Conservation (phyloP, 2,329 filamentous ascomycete genomes). For the Boeremia exigua region DNA sequence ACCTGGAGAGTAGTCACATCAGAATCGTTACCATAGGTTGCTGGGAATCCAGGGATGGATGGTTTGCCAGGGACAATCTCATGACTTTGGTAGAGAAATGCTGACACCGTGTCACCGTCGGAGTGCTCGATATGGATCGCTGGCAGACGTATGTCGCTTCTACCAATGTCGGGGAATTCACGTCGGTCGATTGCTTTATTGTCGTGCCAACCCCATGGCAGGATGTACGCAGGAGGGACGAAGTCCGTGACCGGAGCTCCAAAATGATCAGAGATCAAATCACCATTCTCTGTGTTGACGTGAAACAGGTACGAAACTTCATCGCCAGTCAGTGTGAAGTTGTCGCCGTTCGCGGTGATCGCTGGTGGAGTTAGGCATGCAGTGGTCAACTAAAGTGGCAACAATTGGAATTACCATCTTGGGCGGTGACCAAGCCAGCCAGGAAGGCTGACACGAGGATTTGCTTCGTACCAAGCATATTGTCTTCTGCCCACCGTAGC, state of each 20-base stretch:
- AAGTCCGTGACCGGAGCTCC: slow-evolving; percentile 63
- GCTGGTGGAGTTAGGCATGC: slow-evolving; percentile 32
- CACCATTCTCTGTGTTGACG: slow-evolving; percentile 61
- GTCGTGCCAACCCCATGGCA: slow-evolving; percentile 61
- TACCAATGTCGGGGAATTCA: slow-evolving; percentile 69
- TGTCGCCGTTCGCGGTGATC: slow-evolving; percentile 60
- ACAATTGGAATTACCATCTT: background rate
- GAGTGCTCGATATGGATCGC: slow-evolving; percentile 67
- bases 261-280: slow-evolving; percentile 67
- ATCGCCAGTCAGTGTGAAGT: slow-evolving; percentile 64
- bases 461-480: slow-evolving; percentile 4
- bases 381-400: background rate
- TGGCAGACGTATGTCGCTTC: slow-evolving; percentile 67
- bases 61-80: slow-evolving; percentile 64
- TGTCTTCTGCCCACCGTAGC: background rate
- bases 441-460: background rate
- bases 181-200: slow-evolving; percentile 60
- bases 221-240: slow-evolving; percentile 51
- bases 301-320: slow-evolving; percentile 69
- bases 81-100: slow-evolving; percentile 65
- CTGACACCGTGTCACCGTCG: slow-evolving; percentile 64
- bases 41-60: slow-evolving; percentile 61
- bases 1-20: slow-evolving; percentile 67
- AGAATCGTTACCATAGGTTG: slow-evolving; percentile 62
- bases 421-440: slow-evolving; percentile 4